Conservation (phyloP, 345 rosid genomes). For the Citrus inodora region DNA sequence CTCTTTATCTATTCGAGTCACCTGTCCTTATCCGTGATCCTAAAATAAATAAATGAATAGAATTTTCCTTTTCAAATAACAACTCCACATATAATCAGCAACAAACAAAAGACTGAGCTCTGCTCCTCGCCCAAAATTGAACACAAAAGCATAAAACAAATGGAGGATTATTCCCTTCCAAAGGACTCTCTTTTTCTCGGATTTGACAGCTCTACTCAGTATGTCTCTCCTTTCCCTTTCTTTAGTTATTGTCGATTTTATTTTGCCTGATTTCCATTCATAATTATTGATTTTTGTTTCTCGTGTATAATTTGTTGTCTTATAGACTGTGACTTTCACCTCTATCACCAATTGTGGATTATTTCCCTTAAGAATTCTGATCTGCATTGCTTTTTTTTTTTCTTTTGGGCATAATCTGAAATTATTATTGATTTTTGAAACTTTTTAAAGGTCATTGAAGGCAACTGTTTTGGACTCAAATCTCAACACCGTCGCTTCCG, state of each 20-base stretch:
- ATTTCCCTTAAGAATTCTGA: neutral
- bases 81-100: neutral
- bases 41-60: neutral
- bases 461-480: conserved; percentile 77
- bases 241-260: neutral
- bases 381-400: neutral
- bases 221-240: conserved; percentile 18
- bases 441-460: conserved; percentile 72
- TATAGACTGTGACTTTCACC: neutral
- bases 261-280: neutral
- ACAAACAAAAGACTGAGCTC: neutral
- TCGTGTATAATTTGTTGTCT: neutral
- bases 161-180: conserved; percentile 63
- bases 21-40: conserved; percentile 8
- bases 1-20: neutral
- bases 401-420: neutral
- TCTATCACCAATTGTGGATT: neutral
- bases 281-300: neutral
- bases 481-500: conserved; percentile 59
- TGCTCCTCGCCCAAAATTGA: neutral
- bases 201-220: conserved; percentile 91
- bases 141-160: conserved; percentile 5
- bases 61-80: neutral
- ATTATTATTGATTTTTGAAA: neutral
- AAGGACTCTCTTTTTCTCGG: conserved; percentile 78